These are phyloP conservation scores for Quillaja saponaria DNA, from an alignment of 306 rosid genomes.

Conservation along the genomic window DNA sequence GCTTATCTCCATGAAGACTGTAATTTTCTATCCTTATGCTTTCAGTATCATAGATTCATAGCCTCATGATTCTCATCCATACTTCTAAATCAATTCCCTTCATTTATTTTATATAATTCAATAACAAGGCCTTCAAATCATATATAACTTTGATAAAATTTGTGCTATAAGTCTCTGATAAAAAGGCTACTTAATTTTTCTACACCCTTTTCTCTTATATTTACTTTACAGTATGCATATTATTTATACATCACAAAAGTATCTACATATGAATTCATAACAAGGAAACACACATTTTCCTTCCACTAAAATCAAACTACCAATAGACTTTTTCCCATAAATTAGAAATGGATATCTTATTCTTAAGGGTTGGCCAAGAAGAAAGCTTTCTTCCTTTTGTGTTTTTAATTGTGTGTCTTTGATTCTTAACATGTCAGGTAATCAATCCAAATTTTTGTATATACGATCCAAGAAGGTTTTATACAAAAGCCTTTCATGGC, in stretches of 20 bases:
- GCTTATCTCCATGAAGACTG: constrained; percentile 98
- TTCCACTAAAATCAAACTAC: neutral
- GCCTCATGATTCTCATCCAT: constrained; percentile 16
- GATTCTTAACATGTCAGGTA: too few species aligned
- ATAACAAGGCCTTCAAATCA: neutral
- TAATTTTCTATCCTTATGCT: constrained; percentile 32
- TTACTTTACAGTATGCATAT: too few species aligned
- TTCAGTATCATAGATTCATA: constrained; percentile 5
- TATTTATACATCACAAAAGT: neutral
- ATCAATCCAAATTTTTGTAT: too few species aligned
- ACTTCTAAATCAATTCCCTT: constrained; percentile 1
- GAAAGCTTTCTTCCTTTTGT: neutral
- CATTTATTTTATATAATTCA: constrained; percentile 3
- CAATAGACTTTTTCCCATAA: neutral
- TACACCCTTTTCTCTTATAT: neutral
- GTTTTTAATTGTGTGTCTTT: neutral
- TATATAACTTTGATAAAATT: neutral
- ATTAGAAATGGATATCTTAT: constrained; percentile 1
- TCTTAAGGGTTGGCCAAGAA: neutral
- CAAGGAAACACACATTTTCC: neutral
- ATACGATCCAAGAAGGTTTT: too few species aligned
- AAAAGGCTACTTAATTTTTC: too few species aligned
- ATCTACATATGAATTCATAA: constrained; percentile 3
- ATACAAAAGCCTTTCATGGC: too few species aligned
- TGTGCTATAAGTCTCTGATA: too few species aligned